Evolutionary conservation across 164 flowering plant species (phyloP).

Genomic region (Chimonanthus praecox): DNA sequence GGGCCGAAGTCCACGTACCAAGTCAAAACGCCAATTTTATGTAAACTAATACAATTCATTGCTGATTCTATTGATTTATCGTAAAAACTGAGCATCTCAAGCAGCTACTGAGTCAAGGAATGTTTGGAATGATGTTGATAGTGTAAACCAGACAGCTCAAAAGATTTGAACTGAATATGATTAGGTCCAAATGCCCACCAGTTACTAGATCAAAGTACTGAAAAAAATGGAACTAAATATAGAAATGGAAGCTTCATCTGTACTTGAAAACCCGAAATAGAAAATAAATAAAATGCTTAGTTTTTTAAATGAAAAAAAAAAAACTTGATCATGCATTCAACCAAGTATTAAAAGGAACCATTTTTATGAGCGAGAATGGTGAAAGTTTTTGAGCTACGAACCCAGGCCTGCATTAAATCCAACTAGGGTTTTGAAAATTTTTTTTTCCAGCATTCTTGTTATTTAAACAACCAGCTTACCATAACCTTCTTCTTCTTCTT

Average conservation of each 20-base stretch:
- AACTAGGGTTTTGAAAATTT: not conserved
- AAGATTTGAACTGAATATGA: not conserved
- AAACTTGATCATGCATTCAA: not conserved
- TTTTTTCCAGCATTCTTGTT: not conserved
- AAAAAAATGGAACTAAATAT: too few relatives aligned
- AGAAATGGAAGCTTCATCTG: not conserved
- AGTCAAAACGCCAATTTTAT: too few relatives aligned
- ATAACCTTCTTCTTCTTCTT: constrained; percentile 62
- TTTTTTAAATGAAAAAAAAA: too few relatives aligned
- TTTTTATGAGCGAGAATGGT: not conserved
- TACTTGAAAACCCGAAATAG: not conserved
- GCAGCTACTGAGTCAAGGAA: too few relatives aligned
- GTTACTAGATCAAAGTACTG: not conserved
- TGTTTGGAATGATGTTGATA: too few relatives aligned
- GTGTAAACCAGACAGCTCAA: not conserved
- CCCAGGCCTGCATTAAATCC: not conserved
- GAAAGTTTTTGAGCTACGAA: not conserved
- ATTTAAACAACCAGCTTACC: constrained; percentile 16
- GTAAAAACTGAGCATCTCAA: too few relatives aligned
- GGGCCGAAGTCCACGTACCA: too few relatives aligned
- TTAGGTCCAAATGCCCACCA: not conserved
- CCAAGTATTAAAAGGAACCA: not conserved
- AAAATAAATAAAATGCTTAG: not conserved
- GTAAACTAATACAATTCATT: too few relatives aligned
- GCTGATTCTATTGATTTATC: too few relatives aligned